Base-by-base conservation (phyloP, 257 asterid genomes). In the Plectranthus barbatus region DNA sequence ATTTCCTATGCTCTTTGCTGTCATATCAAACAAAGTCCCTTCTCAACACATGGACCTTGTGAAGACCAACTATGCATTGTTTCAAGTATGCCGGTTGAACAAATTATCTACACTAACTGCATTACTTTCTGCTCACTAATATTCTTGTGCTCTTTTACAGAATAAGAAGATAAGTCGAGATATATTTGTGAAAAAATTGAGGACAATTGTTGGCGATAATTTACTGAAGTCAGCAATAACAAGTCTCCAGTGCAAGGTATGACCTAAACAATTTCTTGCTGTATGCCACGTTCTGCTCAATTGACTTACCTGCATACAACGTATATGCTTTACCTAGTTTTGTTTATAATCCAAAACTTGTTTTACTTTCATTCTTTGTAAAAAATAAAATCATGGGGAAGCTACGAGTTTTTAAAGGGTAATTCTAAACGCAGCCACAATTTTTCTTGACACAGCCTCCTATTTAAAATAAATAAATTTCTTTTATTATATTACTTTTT, bases 141-240 rank as follows among this genome's bases (percentile, higher is more conserved):
- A 34, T 18, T 62, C 12, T 29, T 47, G 24, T 53, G 47, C 26
- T 8, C 48, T 33, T 74, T 69, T 70, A 62, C 80, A 90, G 97
- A 73, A 54, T 40, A 85, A 90, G 81, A 73, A 72, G 85, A 79
- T 87, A 29, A 75, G 49, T 49, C 76, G 97, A 53, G 95, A 78
- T 45, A 87, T 76, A 19, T 85, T 90, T 64, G 81, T 90, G 33
- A 76, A 60, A 71, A 84, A 71, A 70, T 49, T 90, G 79, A 81
- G 97, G 89, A 55, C 76, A 71, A 77, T 78, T 52, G 88, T 86
- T 34, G 97, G 97, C 3, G 96, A 90, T 77, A 60, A 72, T 60
- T 42, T 90, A 71, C 69, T 90, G 63, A 80, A 77, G 84, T 76
- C 86, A 18, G 79, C 86, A 2, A 76, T 90, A 64, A 77, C 87